These are phyloP conservation scores for Claviceps sp. DNA, from an alignment of 2,329 filamentous ascomycete genomes.

Conservation along the genomic window DNA sequence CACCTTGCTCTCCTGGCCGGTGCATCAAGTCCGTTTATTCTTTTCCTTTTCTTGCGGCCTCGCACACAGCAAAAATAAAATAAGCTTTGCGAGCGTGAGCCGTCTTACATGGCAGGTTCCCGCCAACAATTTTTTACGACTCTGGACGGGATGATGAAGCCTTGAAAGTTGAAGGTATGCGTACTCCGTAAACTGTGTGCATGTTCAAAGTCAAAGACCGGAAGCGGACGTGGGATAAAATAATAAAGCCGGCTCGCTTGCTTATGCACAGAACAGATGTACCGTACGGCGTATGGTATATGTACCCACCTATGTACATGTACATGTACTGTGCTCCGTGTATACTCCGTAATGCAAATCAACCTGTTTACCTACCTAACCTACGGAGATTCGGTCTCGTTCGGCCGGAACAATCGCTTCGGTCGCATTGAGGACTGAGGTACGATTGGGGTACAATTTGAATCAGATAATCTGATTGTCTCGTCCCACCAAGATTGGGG, in stretches of 20 bases:
- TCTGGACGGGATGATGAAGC: too few species aligned
- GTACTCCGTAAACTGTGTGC: too few species aligned
- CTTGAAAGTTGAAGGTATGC: too few species aligned
- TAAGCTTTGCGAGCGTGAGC: not conserved
- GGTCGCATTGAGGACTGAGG: too few species aligned
- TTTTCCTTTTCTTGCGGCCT: not conserved
- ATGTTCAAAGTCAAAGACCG: not conserved
- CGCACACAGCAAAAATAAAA: not conserved
- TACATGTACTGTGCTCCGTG: too few species aligned
- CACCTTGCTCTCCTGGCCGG: not conserved
- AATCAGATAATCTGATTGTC: not conserved
- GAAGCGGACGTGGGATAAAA: not conserved
- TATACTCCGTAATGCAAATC: too few species aligned
- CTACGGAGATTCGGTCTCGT: not conserved
- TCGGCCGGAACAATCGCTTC: not conserved
- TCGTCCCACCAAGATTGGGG: not conserved
- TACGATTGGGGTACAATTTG: too few species aligned
- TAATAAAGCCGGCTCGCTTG: not conserved
- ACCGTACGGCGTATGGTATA: not conserved
- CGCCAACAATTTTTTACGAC: too few species aligned
- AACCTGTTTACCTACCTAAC: too few species aligned
- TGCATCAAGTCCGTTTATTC: not conserved
- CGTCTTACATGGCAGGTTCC: not conserved
- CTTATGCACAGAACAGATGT: not conserved
- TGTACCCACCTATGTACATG: too few species aligned